phyloP scores from a whole-genome alignment of 2,329 filamentous ascomycete genomes.

The Hymenoscyphus repandus region DNA sequence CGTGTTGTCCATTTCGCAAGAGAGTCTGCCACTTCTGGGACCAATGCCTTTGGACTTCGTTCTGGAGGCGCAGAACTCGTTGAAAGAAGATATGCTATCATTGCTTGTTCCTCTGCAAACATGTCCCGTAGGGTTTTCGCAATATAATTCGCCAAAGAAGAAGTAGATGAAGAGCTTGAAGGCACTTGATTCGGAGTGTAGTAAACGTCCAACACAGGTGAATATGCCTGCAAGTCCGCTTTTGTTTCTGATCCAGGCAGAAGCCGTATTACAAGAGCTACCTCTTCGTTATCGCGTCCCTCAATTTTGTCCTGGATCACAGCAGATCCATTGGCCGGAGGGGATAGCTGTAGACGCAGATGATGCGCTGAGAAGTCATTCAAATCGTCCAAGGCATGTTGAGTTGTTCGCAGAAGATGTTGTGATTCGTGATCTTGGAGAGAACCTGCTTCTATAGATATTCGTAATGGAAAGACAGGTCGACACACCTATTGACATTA shows the following conservation, averaged over 20 bases:
- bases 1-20: conserved; percentile 70
- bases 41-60: conserved; percentile 40
- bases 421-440: conserved; percentile 64
- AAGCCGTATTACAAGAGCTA: conserved; percentile 67
- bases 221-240: conserved; percentile 63
- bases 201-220: conserved; percentile 68
- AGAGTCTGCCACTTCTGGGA: conserved; percentile 48
- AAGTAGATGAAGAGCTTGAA: conserved; percentile 61
- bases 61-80: conserved; percentile 49
- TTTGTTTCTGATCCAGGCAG: conserved; percentile 55
- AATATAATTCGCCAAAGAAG: conserved; percentile 71
- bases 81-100: conserved; percentile 70
- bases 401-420: conserved; percentile 71
- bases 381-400: conserved; percentile 79
- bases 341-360: conserved; percentile 62
- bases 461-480: conserved; percentile 80
- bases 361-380: conserved; percentile 84
- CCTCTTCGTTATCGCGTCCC: conserved; percentile 38
- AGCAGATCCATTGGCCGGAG: conserved; percentile 29
- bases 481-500: conserved; percentile 63
- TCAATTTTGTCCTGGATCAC: conserved; percentile 27
- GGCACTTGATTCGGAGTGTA: conserved; percentile 68
- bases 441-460: conserved; percentile 66
- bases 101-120: conserved; percentile 84
- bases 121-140: conserved; percentile 71